phyloP scores from a whole-genome alignment of 2,329 filamentous ascomycete genomes.

The Sphaerulina musiva region DNA sequence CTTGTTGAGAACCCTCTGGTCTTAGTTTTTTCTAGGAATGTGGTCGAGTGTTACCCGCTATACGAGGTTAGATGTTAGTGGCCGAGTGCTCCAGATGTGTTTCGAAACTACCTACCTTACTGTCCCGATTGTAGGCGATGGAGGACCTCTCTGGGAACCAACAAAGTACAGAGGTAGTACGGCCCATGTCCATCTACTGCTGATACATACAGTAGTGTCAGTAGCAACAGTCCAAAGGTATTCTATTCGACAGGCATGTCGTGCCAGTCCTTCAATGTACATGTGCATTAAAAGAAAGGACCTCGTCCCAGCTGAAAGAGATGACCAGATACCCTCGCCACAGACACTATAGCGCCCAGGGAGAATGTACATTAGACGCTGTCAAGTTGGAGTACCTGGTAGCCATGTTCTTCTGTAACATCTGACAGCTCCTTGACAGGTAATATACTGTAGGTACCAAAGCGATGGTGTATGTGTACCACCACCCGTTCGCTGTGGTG shows the following conservation, averaged over 20 bases:
- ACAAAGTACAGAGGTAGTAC: not conserved
- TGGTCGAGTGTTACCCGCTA: too few relatives aligned
- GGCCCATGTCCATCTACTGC: not conserved
- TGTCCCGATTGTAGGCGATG: too few relatives aligned
- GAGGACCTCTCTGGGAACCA: too few relatives aligned
- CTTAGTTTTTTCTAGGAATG: too few relatives aligned
- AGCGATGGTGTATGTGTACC: constrained; percentile 8
- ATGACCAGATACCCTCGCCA: not conserved
- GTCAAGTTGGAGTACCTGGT: too few relatives aligned
- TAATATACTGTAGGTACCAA: not conserved
- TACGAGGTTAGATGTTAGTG: too few relatives aligned
- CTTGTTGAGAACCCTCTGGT: too few relatives aligned
- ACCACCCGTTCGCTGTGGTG: not conserved
- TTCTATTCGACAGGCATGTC: too few relatives aligned
- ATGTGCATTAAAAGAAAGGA: not conserved
- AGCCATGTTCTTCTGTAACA: not conserved
- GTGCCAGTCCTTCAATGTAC: not conserved
- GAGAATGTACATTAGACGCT: not conserved
- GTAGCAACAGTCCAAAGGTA: not conserved
- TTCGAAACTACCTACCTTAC: too few relatives aligned
- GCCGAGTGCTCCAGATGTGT: not conserved
- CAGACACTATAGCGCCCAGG: not conserved
- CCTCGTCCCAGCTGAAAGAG: not conserved
- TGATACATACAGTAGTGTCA: too few relatives aligned
- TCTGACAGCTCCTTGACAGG: not conserved